A percentile compares a stretch with the other conserved stretches of the same genome.
Evolutionary conservation across 768 basidiomycete species (phyloP).

Genomic region (Tephrocybe sp.): DNA sequence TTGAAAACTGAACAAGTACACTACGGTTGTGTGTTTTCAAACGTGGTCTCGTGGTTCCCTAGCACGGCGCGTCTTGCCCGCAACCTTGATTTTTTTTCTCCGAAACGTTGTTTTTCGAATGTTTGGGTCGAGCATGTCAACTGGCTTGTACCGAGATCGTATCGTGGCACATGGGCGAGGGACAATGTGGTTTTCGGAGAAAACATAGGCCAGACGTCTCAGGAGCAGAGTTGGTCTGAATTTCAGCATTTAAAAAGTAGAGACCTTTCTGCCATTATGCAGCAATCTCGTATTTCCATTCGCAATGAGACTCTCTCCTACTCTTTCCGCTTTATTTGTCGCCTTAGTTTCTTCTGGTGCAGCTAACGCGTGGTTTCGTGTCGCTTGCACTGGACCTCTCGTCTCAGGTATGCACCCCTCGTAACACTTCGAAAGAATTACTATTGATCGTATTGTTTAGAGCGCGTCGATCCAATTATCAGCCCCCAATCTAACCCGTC

Average conservation of each 20-base stretch:
- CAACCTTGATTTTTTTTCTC: too few relatives aligned
- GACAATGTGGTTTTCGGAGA: too few relatives aligned
- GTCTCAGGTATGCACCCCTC: slow-evolving; percentile 30
- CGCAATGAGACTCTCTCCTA: slow-evolving; percentile 12
- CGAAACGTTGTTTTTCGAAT: too few relatives aligned
- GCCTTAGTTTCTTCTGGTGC: slow-evolving; percentile 17
- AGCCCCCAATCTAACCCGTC: slow-evolving; percentile 33
- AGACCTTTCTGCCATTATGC: neutral
- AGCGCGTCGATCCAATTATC: slow-evolving; percentile 39
- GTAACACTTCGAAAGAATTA: neutral
- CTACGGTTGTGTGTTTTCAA: neutral
- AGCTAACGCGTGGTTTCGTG: slow-evolving; percentile 38
- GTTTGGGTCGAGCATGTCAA: too few relatives aligned
- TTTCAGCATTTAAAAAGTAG: neutral
- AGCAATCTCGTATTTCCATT: neutral
- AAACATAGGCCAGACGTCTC: neutral
- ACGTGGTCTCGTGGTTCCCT: neutral
- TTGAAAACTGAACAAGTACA: neutral
- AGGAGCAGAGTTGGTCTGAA: too few relatives aligned
- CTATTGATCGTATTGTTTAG: slow-evolving; percentile 14
- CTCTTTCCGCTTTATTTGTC: slow-evolving; percentile 14
- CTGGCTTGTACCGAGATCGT: too few relatives aligned
- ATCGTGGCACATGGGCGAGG: too few relatives aligned
- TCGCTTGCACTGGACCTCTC: slow-evolving; percentile 37
- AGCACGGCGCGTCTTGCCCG: neutral